Evolutionary conservation across 441 rosid genomes (phyloP), one percentile per base, ranked within the genome.

Genomic region (Erodium moschatum): DNA sequence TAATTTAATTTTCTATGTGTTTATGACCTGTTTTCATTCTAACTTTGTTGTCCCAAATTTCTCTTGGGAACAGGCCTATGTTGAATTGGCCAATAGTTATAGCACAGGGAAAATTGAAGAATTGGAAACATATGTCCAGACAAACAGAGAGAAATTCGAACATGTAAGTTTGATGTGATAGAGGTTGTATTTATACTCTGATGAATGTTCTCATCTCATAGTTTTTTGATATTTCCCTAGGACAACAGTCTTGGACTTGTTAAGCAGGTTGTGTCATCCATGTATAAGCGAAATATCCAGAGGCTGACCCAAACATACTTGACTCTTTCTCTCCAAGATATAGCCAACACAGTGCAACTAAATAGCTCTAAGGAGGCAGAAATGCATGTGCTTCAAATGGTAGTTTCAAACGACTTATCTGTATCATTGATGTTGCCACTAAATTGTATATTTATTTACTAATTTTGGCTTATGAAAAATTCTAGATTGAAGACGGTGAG

Each of bases 311-410:
- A 87, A 76, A 91, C 91, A 50, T 94, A 94, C 84, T 77, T 94
- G 82, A 94, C 99, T 68, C 85, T 94, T 69, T 91, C 99, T 44
- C 96, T 91, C 68, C 90, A 94, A 87, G 99, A 91, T 73, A 94
- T 91, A 73, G 97, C 97, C 70, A 84, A 79, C 81, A 85, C 84
- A 24, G 99, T 94, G 79, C 89, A 87, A 74, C 83, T 94, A 71
- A 84, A 71, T 72, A 80, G 85, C 68, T 77, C 96, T 2, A 94
- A 91, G 81, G 99, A 89, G 83, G 99, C 96, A n/a, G 99, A 94
- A 81, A 91, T 85, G 92, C 99, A 87, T 78, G 97, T 94, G 75
- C 99, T 94, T 68, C 99, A 89, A 82, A 94, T 94, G 99, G 97
- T 94, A 84, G 40, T 68, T 66, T 68, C 67, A 69, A 50, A 63